Percentiles rank a stretch among this genome's conserved stretches.
These are phyloP conservation scores for Salvia rosmarinus DNA, from an alignment of 257 asterid genomes.

Conservation along the genomic window DNA sequence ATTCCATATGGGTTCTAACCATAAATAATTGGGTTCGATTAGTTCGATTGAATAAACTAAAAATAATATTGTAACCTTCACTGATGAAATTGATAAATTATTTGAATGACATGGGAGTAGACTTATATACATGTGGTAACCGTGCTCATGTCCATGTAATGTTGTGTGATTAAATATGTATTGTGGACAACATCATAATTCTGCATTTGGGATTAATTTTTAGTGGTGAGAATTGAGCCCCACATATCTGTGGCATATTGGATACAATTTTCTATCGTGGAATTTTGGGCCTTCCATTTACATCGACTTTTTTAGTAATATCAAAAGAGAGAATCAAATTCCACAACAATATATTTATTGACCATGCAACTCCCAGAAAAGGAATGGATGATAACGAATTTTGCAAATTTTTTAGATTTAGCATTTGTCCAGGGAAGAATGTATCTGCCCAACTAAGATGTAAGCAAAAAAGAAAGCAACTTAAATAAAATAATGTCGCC, in stretches of 20 bases:
- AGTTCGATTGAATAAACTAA: no score
- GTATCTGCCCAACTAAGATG: no score
- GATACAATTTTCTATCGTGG: constrained; percentile 31
- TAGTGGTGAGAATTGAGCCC: constrained; percentile 7
- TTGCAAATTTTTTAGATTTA: not conserved
- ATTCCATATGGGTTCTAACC: no score
- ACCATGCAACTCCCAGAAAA: not conserved
- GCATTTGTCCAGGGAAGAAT: no score
- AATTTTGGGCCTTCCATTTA: constrained; percentile 26
- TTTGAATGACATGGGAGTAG: no score
- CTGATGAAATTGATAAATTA: no score
- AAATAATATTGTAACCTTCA: no score
- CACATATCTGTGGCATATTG: not conserved
- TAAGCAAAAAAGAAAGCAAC: no score
- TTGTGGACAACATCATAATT: constrained; percentile 8
- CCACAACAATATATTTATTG: constrained; percentile 12
- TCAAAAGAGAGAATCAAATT: constrained; percentile 16
- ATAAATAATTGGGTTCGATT: no score
- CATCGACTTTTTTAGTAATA: not conserved
- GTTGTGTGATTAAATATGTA: not conserved
- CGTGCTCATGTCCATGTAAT: not conserved
- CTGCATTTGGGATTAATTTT: not conserved
- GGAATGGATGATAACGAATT: constrained; percentile 18
- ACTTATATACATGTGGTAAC: no score
- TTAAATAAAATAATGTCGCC: no score